These are phyloP conservation scores for Diaporthe citri DNA, from an alignment of 2,329 filamentous ascomycete species.

Conservation along the genomic window DNA sequence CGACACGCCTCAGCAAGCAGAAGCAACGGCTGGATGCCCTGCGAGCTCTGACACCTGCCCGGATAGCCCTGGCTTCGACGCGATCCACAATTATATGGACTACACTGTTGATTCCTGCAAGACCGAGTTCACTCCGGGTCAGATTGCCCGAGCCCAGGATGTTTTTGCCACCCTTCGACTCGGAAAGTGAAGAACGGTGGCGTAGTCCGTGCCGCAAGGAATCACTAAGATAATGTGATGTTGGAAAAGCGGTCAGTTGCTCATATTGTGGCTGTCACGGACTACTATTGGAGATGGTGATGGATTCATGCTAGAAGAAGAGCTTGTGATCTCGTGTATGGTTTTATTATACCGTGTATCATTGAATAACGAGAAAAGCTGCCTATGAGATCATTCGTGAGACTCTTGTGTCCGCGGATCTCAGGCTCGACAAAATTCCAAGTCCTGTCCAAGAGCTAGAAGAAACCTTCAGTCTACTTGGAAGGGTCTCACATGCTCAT, in stretches of 20 bases:
- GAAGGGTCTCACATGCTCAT: neutral
- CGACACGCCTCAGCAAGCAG: constrained; percentile 9
- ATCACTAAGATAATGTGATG: too few relatives aligned
- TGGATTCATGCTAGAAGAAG: neutral
- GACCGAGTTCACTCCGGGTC: constrained; percentile 7
- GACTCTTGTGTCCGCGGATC: too few relatives aligned
- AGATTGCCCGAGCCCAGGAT: constrained; percentile 12
- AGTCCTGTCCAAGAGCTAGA: neutral
- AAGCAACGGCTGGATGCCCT: neutral
- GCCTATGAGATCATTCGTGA: neutral
- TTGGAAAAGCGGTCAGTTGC: neutral
- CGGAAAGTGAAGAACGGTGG: neutral
- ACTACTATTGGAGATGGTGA: neutral
- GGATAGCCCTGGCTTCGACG: constrained; percentile 1
- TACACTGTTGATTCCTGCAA: constrained; percentile 5
- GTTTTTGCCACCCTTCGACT: neutral
- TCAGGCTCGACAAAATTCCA: neutral
- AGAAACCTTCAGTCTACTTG: neutral
- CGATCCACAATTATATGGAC: constrained; percentile 12
- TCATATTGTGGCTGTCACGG: neutral
- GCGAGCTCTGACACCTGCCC: constrained; percentile 12
- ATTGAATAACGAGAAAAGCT: neutral
- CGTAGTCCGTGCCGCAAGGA: neutral
- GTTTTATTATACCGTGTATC: neutral
- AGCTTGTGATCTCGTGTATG: too few relatives aligned